Evolutionary conservation across 495 filamentous ascomycete species (phyloP).

Genomic region (Penicillium argentinense): DNA sequence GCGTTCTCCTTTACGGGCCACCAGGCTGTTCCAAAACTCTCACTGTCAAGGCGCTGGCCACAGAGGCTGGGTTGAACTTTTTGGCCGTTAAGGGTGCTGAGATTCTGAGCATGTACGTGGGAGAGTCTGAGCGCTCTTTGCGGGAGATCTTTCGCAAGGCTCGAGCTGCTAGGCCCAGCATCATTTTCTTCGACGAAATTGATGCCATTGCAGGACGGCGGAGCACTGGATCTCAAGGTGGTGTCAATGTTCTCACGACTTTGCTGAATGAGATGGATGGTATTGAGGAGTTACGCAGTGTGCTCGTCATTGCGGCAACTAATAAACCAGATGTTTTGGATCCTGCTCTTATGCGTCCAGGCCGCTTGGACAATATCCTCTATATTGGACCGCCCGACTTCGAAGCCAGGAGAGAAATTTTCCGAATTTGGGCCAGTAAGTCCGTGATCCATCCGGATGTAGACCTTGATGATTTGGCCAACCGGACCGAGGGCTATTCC

Average conservation of each 20-base stretch:
- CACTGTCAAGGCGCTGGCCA: conserved; percentile 88
- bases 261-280: conserved; percentile 96
- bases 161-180: conserved; percentile 79
- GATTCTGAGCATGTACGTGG: conserved; percentile 95
- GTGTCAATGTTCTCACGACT: conserved; percentile 85
- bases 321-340: conserved; percentile 88
- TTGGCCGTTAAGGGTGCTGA: conserved; percentile 96
- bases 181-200: conserved; percentile 99
- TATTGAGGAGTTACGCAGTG: conserved; percentile 78
- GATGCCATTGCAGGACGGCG: conserved; percentile 85
- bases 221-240: conserved; percentile 48
- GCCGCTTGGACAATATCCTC: conserved; percentile 83
- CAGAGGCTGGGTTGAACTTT: conserved; percentile 89
- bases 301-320: conserved; percentile 90
- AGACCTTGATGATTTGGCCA: conserved; percentile 63
- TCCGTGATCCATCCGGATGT: conserved; percentile 65
- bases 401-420: conserved; percentile 73
- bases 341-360: conserved; percentile 81
- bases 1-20: conserved; percentile 88
- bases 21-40: conserved; percentile 97
- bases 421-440: conserved; percentile 61
- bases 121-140: conserved; percentile 88
- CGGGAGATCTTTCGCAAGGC: conserved; percentile 88
- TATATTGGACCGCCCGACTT: conserved; percentile 85
- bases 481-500: conserved; percentile 74